Percentiles rank a stretch among this genome's conserved stretches.
Evolutionary conservation across 768 basidiomycete species (phyloP).

Genomic region (Trametes cingulata): DNA sequence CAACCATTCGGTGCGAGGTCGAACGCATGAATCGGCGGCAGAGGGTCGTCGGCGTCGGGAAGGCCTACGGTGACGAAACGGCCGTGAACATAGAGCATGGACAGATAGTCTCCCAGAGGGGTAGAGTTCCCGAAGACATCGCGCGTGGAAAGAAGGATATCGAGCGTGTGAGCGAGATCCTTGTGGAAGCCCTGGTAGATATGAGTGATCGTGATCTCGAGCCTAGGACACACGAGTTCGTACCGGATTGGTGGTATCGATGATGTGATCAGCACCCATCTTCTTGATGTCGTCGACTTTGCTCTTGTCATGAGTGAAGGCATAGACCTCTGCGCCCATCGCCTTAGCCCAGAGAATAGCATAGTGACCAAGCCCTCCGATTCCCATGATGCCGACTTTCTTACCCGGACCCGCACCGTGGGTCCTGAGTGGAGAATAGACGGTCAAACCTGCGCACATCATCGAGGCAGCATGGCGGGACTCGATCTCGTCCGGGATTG

Average conservation of each 20-base stretch:
- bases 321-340: slow-evolving; percentile 57
- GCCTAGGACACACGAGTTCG: background rate
- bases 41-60: slow-evolving; percentile 49
- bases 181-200: slow-evolving; percentile 38
- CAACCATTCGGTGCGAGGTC: slow-evolving; percentile 33
- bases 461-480: slow-evolving; percentile 60
- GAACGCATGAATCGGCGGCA: slow-evolving; percentile 29
- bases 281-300: slow-evolving; percentile 59
- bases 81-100: slow-evolving; percentile 52
- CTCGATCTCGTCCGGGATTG: slow-evolving; percentile 54
- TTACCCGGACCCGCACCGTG: slow-evolving; percentile 60
- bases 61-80: slow-evolving; percentile 59
- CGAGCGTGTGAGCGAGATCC: slow-evolving; percentile 41
- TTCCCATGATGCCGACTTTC: slow-evolving; percentile 64
- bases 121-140: slow-evolving; percentile 24
- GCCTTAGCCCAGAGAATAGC: slow-evolving; percentile 50
- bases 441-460: slow-evolving; percentile 66
- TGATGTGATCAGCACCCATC: slow-evolving; percentile 56
- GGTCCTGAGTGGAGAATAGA: slow-evolving; percentile 58
- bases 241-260: slow-evolving; percentile 41
- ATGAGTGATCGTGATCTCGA: background rate
- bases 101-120: slow-evolving; percentile 35
- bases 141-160: slow-evolving; percentile 47
- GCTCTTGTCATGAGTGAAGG: slow-evolving; percentile 53
- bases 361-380: slow-evolving; percentile 56